Evolutionary conservation across 352 stramenopile species (phyloP), one percentile per base, ranked within the genome.

Genomic region (Thalassiosira pacifica): DNA sequence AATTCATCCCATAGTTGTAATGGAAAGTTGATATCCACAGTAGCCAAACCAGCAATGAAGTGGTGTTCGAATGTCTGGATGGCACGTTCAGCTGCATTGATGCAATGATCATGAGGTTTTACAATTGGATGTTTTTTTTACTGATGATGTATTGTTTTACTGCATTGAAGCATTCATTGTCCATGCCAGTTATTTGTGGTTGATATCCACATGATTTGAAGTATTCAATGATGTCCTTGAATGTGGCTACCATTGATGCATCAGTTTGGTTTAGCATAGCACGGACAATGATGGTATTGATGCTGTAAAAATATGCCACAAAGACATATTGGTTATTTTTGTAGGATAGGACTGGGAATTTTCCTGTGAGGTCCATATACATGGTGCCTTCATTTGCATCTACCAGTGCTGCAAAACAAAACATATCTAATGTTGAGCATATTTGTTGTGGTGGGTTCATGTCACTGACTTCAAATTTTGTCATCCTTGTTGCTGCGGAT

Each of bases 51-150:
- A 24, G 78, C 53, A 22, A 85, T 81, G 57, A 91, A 85, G 57
- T 91, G 82, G 26, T 85, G 71, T 73, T 91, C 85, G 42, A 83
- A 89, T 22, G 82, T 91, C 16, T 63, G 63, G 16, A 91, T 91
- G 16, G 86, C 77, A 1, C 82, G 37, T 79, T 88, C 72, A 0
- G 76, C 76, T 27, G 76, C 60, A 69, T 90, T 86, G 42, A 76
- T 22, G 5, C 82, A 53, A 78, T 91, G 86, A 13, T 79, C 60
- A 40, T 83, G 5, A 0, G 72, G 82, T 37, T 52, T 40, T 34
- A 79, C 55, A 29, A 60, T 70, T 79, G 53, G 27, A 31, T 34
- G 34, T 29, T 63, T 65, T 65, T 64, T 29, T 63, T 76, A 4
- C 27, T 45, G 8, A 22, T 18, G 64, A 48, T 48, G n/a, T 48